Percentiles rank a stretch among this genome's conserved stretches.
Conservation (phyloP, 768 basidiomycete genomes). For the Cubamyces sp. region DNA sequence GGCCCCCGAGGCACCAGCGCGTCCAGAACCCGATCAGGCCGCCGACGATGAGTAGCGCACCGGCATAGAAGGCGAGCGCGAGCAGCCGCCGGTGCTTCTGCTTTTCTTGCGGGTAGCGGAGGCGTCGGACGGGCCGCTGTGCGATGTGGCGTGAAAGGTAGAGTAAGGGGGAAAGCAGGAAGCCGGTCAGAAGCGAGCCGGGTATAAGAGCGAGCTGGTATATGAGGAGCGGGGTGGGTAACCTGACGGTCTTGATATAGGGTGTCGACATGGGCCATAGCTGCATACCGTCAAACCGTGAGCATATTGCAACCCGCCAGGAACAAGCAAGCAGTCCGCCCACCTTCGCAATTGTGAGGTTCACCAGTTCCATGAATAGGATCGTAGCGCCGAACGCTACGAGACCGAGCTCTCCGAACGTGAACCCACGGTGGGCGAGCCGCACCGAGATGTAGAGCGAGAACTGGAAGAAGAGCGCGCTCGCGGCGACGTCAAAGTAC, state of each 20-base stretch:
- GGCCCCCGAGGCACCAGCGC: constrained; percentile 77
- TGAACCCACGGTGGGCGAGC: constrained; percentile 93
- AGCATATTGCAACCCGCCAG: not conserved
- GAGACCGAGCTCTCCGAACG: constrained; percentile 89
- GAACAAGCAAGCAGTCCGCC: constrained; percentile 27
- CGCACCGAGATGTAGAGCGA: constrained; percentile 88
- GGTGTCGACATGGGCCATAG: constrained; percentile 79
- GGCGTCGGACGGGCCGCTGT: constrained; percentile 78
- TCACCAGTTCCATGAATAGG: constrained; percentile 83
- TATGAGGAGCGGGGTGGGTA: constrained; percentile 88
- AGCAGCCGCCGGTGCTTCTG: constrained; percentile 79
- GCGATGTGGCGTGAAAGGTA: constrained; percentile 92
- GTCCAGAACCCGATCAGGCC: constrained; percentile 92
- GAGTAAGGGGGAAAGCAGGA: constrained; percentile 91
- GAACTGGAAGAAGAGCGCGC: constrained; percentile 87
- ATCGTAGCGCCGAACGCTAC: constrained; percentile 89
- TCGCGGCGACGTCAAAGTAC: constrained; percentile 71
- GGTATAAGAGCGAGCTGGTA: constrained; percentile 94
- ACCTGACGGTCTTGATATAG: constrained; percentile 88
- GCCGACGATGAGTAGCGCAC: constrained; percentile 74
- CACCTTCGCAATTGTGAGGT: constrained; percentile 83
- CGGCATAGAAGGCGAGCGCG: constrained; percentile 83
- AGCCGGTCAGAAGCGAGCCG: constrained; percentile 90
- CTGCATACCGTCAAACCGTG: constrained; percentile 40
- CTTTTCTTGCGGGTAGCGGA: constrained; percentile 84